These are phyloP conservation scores for Penicillium capsulatum DNA, from an alignment of 2,329 filamentous ascomycete species.

Conservation along the genomic window DNA sequence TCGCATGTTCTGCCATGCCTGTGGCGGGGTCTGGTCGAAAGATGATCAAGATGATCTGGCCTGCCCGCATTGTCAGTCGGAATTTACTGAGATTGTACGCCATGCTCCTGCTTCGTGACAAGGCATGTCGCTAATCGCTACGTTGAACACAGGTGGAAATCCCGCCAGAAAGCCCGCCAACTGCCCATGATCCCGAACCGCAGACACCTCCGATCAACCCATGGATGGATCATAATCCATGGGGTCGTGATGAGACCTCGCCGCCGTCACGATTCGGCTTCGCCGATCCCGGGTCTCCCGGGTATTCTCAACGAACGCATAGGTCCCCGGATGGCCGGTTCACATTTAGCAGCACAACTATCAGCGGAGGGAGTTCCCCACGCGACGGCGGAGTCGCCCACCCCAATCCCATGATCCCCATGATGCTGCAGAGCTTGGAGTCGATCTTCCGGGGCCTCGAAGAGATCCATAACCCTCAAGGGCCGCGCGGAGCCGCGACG, in stretches of 20 bases:
- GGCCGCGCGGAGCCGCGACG: conserved; percentile 4
- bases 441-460: conserved; percentile 47
- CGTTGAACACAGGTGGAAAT: conserved; percentile 29
- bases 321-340: conserved; percentile 48
- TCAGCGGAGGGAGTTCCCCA: conserved; percentile 18
- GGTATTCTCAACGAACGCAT: conserved; percentile 36
- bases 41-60: conserved; percentile 59
- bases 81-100: conserved; percentile 82
- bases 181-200: conserved; percentile 16
- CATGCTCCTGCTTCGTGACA: conserved; percentile 4
- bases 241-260: conserved; percentile 45
- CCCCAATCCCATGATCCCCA: conserved; percentile 24
- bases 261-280: not conserved
- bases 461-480: conserved; percentile 28
- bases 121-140: no score
- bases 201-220: conserved; percentile 27
- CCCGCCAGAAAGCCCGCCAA: conserved; percentile 28
- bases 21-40: conserved; percentile 74
- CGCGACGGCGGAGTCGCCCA: conserved; percentile 16
- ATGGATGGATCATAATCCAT: conserved; percentile 47
- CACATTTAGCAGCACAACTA: conserved; percentile 36
- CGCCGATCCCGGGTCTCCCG: conserved; percentile 18
- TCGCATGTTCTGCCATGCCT: conserved; percentile 81
- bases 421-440: conserved; percentile 38
- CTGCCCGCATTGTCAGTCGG: conserved; percentile 73